Percentiles rank a stretch among this genome's conserved stretches.
phyloP scores from a whole-genome alignment of 208 protist species.

The Acanthamoeba triangularis region DNA sequence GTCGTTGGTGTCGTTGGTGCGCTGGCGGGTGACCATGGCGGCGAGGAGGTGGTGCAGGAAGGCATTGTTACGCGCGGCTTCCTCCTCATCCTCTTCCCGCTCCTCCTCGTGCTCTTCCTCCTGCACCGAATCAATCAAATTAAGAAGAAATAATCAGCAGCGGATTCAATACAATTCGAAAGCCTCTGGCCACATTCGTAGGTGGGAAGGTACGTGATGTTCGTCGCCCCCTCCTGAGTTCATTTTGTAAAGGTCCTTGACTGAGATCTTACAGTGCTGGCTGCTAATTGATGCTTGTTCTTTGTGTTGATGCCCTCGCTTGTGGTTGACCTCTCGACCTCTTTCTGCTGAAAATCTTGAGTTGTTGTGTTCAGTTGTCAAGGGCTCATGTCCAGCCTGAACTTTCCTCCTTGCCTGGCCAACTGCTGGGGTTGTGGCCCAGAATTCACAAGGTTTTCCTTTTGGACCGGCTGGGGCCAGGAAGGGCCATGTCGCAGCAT shows the following conservation, averaged over 20 bases:
- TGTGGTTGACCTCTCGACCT: background rate
- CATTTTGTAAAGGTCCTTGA: background rate
- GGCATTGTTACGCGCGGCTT: conserved; percentile 32
- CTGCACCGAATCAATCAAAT: background rate
- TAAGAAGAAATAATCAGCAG: background rate
- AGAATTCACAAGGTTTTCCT: no score
- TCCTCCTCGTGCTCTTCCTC: conserved; percentile 5
- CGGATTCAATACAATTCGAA: background rate
- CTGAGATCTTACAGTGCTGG: no score
- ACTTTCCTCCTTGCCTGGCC: no score
- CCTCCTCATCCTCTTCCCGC: conserved; percentile 48
- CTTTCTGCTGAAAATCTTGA: background rate
- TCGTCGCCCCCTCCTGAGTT: conserved; percentile 12
- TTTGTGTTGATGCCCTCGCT: background rate
- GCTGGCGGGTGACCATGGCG: conserved; percentile 47
- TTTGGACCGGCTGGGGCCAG: no score
- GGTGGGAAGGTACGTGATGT: background rate
- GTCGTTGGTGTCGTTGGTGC: conserved; percentile 52
- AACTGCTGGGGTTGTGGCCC: no score
- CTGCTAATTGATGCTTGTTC: background rate
- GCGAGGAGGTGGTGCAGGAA: conserved; percentile 45
- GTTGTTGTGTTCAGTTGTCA: background rate
- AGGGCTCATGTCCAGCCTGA: no score
- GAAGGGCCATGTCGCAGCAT: no score
- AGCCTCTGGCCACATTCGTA: background rate